These are phyloP conservation scores for Talaromyces sp. DNA, from an alignment of 2,329 filamentous ascomycete species.

Conservation along the genomic window DNA sequence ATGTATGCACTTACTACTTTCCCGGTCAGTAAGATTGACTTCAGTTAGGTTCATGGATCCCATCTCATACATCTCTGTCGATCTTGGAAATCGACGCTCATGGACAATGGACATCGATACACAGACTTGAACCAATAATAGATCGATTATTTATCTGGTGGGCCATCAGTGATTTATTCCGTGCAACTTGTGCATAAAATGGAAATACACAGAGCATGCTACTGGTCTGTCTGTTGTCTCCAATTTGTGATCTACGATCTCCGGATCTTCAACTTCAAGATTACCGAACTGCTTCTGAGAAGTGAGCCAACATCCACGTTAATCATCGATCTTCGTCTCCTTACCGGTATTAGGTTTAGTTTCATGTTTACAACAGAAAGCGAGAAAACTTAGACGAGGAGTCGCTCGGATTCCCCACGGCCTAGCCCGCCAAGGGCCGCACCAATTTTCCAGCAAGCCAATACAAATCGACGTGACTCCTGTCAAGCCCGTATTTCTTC, in stretches of 20 bases:
- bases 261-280: neutral
- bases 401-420: neutral
- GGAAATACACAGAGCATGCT: too few relatives aligned
- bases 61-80: too few relatives aligned
- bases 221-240: neutral
- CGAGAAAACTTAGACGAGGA: neutral
- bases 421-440: conserved; percentile 1
- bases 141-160: too few relatives aligned
- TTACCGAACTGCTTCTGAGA: neutral
- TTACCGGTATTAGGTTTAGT: neutral
- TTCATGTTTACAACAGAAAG: neutral
- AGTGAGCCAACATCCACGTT: neutral
- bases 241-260: neutral
- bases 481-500: neutral
- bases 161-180: too few relatives aligned
- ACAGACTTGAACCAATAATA: too few relatives aligned
- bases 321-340: neutral
- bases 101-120: too few relatives aligned
- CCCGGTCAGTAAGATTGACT: too few relatives aligned
- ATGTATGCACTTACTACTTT: too few relatives aligned
- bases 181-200: too few relatives aligned
- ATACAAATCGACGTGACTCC: neutral
- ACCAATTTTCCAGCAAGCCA: neutral
- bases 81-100: too few relatives aligned
- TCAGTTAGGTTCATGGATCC: too few relatives aligned